Conservation (phyloP, 2,329 filamentous ascomycete genomes). For the Trichoderma arundinaceum region DNA sequence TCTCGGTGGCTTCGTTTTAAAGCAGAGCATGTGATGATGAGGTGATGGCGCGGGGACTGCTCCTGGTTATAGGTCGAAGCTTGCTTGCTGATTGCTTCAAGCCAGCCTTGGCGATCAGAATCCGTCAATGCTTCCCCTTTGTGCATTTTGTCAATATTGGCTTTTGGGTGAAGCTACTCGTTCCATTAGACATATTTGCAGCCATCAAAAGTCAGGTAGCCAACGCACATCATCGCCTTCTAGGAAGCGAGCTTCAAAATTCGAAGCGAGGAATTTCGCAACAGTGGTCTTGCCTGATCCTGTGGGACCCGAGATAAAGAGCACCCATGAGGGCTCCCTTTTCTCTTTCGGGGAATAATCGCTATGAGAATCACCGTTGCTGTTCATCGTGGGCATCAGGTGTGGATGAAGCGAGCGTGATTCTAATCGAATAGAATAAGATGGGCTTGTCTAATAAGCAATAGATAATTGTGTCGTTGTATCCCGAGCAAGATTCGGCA, state of each 20-base stretch:
- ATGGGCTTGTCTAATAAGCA: too few species aligned
- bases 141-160: constrained; percentile 25
- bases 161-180: constrained; percentile 12
- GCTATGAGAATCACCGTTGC: too few species aligned
- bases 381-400: not conserved
- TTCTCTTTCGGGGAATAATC: not conserved
- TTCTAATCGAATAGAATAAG: too few species aligned
- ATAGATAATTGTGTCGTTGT: too few species aligned
- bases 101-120: constrained; percentile 12
- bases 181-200: not conserved
- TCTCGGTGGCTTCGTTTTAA: constrained; percentile 11
- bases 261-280: constrained; percentile 3
- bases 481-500: too few species aligned
- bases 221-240: constrained; percentile 13
- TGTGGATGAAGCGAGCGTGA: not conserved
- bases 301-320: constrained; percentile 5
- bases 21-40: constrained; percentile 14
- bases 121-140: constrained; percentile 11
- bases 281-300: constrained; percentile 9
- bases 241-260: not conserved
- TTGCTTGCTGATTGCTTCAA: constrained; percentile 21
- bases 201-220: not conserved
- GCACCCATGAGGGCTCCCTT: not conserved
- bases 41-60: not conserved
- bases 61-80: constrained; percentile 6